Conservation (phyloP, 2,329 filamentous ascomycete genomes). For the Neopestalotiopsis clavispora region DNA sequence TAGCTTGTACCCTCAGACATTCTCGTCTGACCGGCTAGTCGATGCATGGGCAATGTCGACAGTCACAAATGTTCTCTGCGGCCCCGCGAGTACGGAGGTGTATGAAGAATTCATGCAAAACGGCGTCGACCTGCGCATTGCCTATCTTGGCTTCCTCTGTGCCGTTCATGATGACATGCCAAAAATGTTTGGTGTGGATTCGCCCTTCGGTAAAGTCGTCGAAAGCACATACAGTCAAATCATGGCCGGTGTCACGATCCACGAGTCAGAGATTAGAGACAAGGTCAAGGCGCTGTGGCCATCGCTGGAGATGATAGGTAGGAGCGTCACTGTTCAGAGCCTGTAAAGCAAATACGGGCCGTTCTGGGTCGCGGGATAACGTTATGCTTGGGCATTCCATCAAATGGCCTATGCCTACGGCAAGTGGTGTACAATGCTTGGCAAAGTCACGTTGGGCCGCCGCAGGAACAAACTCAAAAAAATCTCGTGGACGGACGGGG, state of each 20-base stretch:
- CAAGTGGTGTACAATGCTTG: background rate
- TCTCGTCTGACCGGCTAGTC: slow-evolving; percentile 29
- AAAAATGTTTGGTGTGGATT: slow-evolving; percentile 27
- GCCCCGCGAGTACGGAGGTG: slow-evolving; percentile 24
- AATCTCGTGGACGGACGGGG: background rate
- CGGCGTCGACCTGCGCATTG: slow-evolving; percentile 29
- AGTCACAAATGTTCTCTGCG: slow-evolving; percentile 30
- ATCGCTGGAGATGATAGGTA: slow-evolving; percentile 25
- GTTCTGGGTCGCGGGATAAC: background rate
- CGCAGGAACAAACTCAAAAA: background rate
- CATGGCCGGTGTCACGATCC: slow-evolving; percentile 26
- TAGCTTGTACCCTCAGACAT: slow-evolving; percentile 26
- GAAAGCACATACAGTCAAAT: slow-evolving; percentile 30
- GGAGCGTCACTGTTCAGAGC: slow-evolving; percentile 22
- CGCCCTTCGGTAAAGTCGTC: slow-evolving; percentile 29
- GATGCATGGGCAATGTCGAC: slow-evolving; percentile 29
- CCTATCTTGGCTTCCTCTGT: slow-evolving; percentile 32
- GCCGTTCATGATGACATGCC: slow-evolving; percentile 29
- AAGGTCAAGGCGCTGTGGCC: slow-evolving; percentile 26
- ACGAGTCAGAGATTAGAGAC: slow-evolving; percentile 27
- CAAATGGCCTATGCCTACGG: background rate
- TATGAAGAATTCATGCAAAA: slow-evolving; percentile 27
- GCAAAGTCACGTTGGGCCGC: background rate
- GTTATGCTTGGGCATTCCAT: background rate
- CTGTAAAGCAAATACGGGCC: slow-evolving; percentile 16